Evolutionary conservation across 2,329 filamentous ascomycete genomes (phyloP).

Genomic region (Chaetomium globosum): DNA sequence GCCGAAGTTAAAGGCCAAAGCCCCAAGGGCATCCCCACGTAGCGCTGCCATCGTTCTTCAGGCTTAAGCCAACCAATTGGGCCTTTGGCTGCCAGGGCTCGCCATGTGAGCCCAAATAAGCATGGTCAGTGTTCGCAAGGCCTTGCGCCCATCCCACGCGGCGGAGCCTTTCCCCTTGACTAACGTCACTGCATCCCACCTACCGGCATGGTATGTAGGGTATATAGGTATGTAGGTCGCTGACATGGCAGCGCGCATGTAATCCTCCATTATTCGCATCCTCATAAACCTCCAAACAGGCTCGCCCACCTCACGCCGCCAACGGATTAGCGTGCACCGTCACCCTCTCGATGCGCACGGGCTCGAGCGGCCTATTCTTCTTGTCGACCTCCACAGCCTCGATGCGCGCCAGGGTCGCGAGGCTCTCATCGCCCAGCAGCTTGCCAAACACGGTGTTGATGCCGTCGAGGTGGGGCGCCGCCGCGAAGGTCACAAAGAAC

Average conservation of each 20-base stretch:
- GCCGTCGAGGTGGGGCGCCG: conserved; percentile 78
- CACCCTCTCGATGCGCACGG: conserved; percentile 68
- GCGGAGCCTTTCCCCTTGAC: not conserved
- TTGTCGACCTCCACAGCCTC: conserved; percentile 74
- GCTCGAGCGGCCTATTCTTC: conserved; percentile 65
- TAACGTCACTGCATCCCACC: not conserved
- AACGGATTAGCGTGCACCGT: conserved; percentile 80
- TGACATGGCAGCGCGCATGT: not conserved
- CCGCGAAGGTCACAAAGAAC: conserved; percentile 79
- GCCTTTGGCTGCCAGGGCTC: not conserved
- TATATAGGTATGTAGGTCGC: not conserved
- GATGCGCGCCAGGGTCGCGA: conserved; percentile 68
- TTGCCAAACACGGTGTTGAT: conserved; percentile 84
- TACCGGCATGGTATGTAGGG: not conserved
- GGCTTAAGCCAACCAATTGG: not conserved
- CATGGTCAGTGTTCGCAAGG: not conserved
- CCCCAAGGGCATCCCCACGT: not conserved
- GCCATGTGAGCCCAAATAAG: not conserved
- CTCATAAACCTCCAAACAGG: too few relatives aligned
- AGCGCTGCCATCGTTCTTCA: not conserved
- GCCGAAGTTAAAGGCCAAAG: not conserved
- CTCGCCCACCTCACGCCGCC: conserved; percentile 53
- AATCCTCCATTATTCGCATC: not conserved
- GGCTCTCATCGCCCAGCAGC: conserved; percentile 65
- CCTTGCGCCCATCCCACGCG: not conserved